Conservation (phyloP, 768 basidiomycete species). For the Pleurotus cornucopiae region DNA sequence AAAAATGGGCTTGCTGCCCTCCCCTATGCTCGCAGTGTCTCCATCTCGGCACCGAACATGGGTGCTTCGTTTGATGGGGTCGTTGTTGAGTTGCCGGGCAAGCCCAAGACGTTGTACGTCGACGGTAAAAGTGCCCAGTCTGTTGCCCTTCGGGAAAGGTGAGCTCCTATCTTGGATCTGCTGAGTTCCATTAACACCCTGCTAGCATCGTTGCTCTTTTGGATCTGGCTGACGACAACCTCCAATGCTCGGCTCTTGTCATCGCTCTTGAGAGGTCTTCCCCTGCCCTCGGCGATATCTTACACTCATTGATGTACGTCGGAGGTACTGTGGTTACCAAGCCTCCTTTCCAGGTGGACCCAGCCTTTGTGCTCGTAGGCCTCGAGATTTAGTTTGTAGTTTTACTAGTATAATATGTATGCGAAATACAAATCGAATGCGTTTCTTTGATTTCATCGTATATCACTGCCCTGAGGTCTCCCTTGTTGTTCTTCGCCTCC, state of each 20-base stretch:
- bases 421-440: background rate
- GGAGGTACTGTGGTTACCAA: slow-evolving; percentile 83
- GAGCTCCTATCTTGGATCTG: slow-evolving; percentile 13
- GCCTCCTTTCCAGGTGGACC: slow-evolving; percentile 71
- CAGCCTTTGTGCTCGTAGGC: slow-evolving; percentile 80
- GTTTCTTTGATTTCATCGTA: background rate
- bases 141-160: slow-evolving; percentile 84
- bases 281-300: slow-evolving; percentile 63
- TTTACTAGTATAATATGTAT: too few species aligned
- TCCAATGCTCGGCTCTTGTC: slow-evolving; percentile 73
- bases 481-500: too few species aligned
- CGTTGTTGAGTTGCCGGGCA: slow-evolving; percentile 68
- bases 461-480: too few species aligned
- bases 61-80: slow-evolving; percentile 73
- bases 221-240: slow-evolving; percentile 82
- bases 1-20: slow-evolving; percentile 62
- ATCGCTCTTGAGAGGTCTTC: slow-evolving; percentile 77
- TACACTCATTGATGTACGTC: slow-evolving; percentile 92
- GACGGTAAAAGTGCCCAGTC: slow-evolving; percentile 79
- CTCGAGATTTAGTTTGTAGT: slow-evolving; percentile 57
- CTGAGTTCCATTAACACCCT: slow-evolving; percentile 9
- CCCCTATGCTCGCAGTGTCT: slow-evolving; percentile 71
- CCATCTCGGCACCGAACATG: slow-evolving; percentile 65
- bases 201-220: slow-evolving; percentile 78
- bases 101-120: slow-evolving; percentile 76